These are phyloP conservation scores for Penicillium glabrum DNA, from an alignment of 2,329 filamentous ascomycete genomes.

Conservation along the genomic window DNA sequence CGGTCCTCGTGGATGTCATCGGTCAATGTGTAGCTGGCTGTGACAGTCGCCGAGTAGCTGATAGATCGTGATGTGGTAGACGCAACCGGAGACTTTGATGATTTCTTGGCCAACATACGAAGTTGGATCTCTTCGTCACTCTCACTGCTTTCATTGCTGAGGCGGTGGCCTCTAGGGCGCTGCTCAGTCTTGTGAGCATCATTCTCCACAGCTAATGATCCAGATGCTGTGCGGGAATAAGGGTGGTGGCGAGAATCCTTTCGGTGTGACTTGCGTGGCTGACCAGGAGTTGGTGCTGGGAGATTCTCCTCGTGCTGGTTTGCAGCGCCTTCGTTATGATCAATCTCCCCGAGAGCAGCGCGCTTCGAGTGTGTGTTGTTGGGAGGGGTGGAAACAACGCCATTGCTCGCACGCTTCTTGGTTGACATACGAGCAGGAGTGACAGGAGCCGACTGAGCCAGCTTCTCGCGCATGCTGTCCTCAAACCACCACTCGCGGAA, in stretches of 20 bases:
- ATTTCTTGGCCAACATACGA: constrained; percentile 67
- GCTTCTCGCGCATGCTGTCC: constrained; percentile 75
- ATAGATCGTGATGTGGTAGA: constrained; percentile 65
- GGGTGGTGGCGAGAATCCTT: constrained; percentile 73
- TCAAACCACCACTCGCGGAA: constrained; percentile 98
- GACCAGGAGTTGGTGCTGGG: constrained; percentile 90
- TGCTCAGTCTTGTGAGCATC: constrained; percentile 20
- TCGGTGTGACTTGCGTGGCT: constrained; percentile 85
- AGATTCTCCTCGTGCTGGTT: constrained; percentile 72
- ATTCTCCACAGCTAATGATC: constrained; percentile 39
- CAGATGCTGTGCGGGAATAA: constrained; percentile 61
- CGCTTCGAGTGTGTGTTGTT: constrained; percentile 74
- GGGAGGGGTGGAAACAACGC: constrained; percentile 78
- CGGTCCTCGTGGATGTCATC: constrained; percentile 65
- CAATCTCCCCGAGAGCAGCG: constrained; percentile 89
- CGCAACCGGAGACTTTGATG: constrained; percentile 66
- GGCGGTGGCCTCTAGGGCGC: constrained; percentile 57
- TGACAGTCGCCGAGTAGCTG: constrained; percentile 73
- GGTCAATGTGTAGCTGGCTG: constrained; percentile 64
- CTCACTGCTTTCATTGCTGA: constrained; percentile 60
- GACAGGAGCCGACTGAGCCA: constrained; percentile 65
- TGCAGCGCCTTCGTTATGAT: constrained; percentile 66
- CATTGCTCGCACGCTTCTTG: constrained; percentile 65
- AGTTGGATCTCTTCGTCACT: constrained; percentile 82
- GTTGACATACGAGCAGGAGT: constrained; percentile 55